phyloP scores from a whole-genome alignment of 1,284 basidiomycete genomes.

The Moesziomyces aphidis region DNA sequence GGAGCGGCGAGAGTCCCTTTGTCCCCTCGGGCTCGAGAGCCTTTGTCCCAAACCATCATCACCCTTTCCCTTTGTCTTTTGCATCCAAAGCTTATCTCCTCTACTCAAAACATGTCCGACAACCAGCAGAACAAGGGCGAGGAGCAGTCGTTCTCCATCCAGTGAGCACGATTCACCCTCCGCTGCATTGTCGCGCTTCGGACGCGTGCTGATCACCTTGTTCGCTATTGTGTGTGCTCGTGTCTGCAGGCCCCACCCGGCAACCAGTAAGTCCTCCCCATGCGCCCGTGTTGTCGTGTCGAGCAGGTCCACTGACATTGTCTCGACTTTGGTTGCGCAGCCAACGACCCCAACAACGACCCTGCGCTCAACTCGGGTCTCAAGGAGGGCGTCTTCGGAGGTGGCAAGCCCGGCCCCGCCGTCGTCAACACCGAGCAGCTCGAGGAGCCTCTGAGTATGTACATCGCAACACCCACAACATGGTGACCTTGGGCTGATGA shows the following conservation, averaged over 20 bases:
- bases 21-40: too few relatives aligned
- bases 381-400: constrained; percentile 31
- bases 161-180: constrained; percentile 22
- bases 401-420: constrained; percentile 41
- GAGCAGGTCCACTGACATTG: constrained; percentile 3
- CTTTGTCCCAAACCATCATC: neutral
- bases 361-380: constrained; percentile 43
- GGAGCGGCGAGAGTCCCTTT: neutral
- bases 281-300: too few relatives aligned
- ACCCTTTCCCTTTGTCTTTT: neutral
- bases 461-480: neutral
- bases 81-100: neutral
- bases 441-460: constrained; percentile 46
- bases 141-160: constrained; percentile 55
- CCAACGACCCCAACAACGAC: constrained; percentile 53
- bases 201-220: constrained; percentile 6
- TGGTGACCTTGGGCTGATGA: neutral
- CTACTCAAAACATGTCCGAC: constrained; percentile 37
- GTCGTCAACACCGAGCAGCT: constrained; percentile 36
- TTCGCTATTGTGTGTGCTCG: neutral
- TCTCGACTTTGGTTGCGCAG: constrained; percentile 2
- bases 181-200: neutral
- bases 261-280: constrained; percentile 37
- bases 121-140: constrained; percentile 46
- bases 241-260: constrained; percentile 43